A percentile compares a stretch with the other conserved stretches of the same genome.
These are phyloP conservation scores for Pseudogymnoascus sp. DNA, from an alignment of 2,329 filamentous ascomycete genomes.

Conservation along the genomic window DNA sequence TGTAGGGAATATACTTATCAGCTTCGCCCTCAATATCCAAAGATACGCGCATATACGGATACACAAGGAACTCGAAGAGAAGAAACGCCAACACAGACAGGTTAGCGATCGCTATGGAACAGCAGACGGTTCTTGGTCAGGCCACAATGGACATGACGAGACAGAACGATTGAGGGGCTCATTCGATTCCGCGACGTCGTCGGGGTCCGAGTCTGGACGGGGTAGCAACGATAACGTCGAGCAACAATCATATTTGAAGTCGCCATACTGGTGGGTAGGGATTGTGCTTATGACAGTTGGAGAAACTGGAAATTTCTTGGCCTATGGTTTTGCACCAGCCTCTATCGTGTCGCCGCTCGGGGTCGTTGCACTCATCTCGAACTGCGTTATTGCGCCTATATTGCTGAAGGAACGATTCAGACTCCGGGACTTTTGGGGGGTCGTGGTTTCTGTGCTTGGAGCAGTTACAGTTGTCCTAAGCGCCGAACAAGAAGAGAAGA, in stretches of 20 bases:
- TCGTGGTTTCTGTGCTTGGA: conserved; percentile 76
- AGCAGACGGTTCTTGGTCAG: conserved; percentile 19
- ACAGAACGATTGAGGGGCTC: conserved; percentile 45
- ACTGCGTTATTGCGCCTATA: conserved; percentile 91
- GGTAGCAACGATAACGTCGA: conserved; percentile 29
- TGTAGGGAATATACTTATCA: conserved; percentile 86
- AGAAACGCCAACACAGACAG: conserved; percentile 45
- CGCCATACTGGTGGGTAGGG: conserved; percentile 93
- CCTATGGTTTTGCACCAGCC: conserved; percentile 93
- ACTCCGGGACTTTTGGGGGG: conserved; percentile 75
- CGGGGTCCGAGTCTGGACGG: conserved; percentile 20
- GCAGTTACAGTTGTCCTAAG: conserved; percentile 90
- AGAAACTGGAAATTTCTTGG: conserved; percentile 92
- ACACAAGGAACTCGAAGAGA: conserved; percentile 57
- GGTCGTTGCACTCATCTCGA: conserved; percentile 93
- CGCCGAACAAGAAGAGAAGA: conserved; percentile 80
- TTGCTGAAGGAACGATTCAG: conserved; percentile 90
- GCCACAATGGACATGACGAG: conserved; percentile 33
- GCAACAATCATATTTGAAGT: conserved; percentile 63
- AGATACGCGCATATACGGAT: conserved; percentile 88
- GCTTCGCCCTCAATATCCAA: conserved; percentile 91
- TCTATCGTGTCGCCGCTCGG: conserved; percentile 95
- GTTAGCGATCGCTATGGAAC: conserved; percentile 40
- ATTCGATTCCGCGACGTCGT: conserved; percentile 36
- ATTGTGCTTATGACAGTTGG: conserved; percentile 88